These are phyloP conservation scores for Metschnikowia santaceciliae DNA, from an alignment of 805 yeast species.

Conservation along the genomic window DNA sequence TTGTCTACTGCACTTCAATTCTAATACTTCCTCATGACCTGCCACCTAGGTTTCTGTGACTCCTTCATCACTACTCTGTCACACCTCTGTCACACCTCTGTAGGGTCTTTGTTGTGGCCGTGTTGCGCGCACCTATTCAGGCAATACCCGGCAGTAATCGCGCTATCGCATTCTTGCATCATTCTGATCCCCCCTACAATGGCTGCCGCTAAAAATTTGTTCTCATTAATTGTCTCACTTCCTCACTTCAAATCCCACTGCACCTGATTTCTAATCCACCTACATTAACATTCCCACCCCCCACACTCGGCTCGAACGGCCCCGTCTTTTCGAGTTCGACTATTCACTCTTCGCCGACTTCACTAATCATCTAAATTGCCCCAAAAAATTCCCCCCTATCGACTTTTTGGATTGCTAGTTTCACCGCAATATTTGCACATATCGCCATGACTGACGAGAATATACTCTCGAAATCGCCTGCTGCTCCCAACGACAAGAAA, in stretches of 20 bases:
- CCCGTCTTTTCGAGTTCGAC: neutral
- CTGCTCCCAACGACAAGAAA: neutral
- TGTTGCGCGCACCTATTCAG: neutral
- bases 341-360: neutral
- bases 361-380: neutral
- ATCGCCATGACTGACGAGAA: neutral
- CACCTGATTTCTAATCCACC: neutral
- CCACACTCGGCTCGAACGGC: neutral
- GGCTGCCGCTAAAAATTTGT: slow-evolving; percentile 5
- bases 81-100: too few species aligned
- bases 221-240: slow-evolving; percentile 4
- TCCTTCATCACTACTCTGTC: neutral
- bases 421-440: neutral
- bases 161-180: slow-evolving; percentile 1
- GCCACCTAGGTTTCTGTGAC: neutral
- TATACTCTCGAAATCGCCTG: neutral
- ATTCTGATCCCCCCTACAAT: slow-evolving; percentile 3
- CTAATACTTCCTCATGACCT: too few species aligned
- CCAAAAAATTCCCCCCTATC: neutral
- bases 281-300: neutral
- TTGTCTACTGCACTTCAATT: too few species aligned
- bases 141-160: neutral
- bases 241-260: slow-evolving; percentile 1
- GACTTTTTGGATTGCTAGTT: neutral
- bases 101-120: neutral